Conservation (phyloP, 2,329 filamentous ascomycete genomes). For the Verticillium zaregamsianum region DNA sequence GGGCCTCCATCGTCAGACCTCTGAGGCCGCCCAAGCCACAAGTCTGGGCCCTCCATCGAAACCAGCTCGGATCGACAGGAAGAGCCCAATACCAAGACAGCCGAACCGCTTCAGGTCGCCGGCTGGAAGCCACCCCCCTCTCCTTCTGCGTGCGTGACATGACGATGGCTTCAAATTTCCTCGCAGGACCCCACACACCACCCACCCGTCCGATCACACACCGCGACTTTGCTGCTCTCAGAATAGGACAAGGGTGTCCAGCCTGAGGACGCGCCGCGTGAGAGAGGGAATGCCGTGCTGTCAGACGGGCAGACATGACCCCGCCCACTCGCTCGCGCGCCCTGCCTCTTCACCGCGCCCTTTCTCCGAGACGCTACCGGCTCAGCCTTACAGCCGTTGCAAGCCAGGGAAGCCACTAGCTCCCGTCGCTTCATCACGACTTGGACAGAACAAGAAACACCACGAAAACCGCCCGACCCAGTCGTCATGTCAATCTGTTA, state of each 20-base stretch:
- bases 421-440: neutral
- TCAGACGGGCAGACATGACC: neutral
- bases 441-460: neutral
- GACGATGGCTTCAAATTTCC: neutral
- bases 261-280: neutral
- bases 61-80: neutral
- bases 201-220: neutral
- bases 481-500: neutral
- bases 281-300: neutral
- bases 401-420: neutral
- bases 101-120: neutral
- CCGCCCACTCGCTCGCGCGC: neutral
- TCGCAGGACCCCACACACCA: neutral
- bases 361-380: neutral
- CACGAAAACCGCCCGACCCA: too few species aligned
- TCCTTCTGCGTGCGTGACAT: neutral
- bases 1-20: neutral
- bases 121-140: neutral
- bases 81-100: neutral
- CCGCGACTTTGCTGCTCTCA: neutral
- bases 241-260: neutral
- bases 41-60: neutral
- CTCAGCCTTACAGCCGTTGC: neutral
- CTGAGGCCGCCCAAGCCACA: neutral
- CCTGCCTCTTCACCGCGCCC: neutral